These are phyloP conservation scores for Pezicula carpinea DNA, from an alignment of 2,329 filamentous ascomycete species.

Conservation along the genomic window DNA sequence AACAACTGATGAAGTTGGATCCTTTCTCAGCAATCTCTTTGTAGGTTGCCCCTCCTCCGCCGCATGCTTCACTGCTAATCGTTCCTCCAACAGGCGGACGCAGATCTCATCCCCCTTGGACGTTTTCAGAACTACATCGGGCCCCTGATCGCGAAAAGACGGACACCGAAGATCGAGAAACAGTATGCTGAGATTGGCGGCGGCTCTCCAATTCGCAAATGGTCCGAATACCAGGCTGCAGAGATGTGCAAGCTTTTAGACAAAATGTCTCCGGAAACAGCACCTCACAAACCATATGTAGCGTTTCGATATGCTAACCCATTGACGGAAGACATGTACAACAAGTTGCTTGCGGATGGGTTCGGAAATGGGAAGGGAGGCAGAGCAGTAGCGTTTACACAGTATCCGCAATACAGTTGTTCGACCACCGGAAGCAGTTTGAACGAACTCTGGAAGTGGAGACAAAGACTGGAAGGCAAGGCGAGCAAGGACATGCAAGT, in stretches of 20 bases:
- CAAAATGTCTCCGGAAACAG: slow-evolving; percentile 83
- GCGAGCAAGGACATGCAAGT: slow-evolving; percentile 28
- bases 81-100: slow-evolving; percentile 63
- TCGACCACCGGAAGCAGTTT: slow-evolving; percentile 94
- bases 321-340: slow-evolving; percentile 91
- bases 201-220: slow-evolving; percentile 95
- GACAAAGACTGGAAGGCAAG: slow-evolving; percentile 80
- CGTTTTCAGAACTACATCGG: slow-evolving; percentile 87
- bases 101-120: slow-evolving; percentile 91
- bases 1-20: slow-evolving; percentile 79
- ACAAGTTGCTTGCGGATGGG: slow-evolving; percentile 75
- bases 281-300: slow-evolving; percentile 95
- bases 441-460: slow-evolving; percentile 98
- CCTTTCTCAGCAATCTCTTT: slow-evolving; percentile 88
- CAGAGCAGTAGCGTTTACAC: slow-evolving; percentile 91
- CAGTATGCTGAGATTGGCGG: slow-evolving; percentile 95
- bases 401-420: slow-evolving; percentile 98
- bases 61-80: slow-evolving; percentile 3
- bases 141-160: slow-evolving; percentile 75
- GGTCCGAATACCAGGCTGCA: slow-evolving; percentile 88
- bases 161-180: slow-evolving; percentile 94
- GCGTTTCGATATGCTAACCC: slow-evolving; percentile 94
- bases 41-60: slow-evolving; percentile 46
- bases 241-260: slow-evolving; percentile 99
- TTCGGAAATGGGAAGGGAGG: slow-evolving; percentile 89